Percentiles rank a stretch among this genome's conserved stretches.
Conservation (phyloP, 257 asterid species). For the Paulownia fortunei region DNA sequence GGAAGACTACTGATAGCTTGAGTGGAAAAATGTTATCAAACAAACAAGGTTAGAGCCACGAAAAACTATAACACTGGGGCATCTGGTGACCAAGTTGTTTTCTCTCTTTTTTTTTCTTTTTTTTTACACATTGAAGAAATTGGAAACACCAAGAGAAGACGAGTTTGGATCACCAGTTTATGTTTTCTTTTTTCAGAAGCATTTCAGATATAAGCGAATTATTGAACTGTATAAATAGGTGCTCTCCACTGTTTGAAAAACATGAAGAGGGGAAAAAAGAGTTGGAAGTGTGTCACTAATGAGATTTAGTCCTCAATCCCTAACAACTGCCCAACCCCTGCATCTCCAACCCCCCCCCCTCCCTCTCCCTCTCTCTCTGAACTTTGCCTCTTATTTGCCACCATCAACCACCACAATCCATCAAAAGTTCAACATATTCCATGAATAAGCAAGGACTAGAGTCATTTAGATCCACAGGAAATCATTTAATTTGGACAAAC, state of each 20-base stretch:
- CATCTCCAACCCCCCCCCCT: background rate
- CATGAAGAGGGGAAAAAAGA: background rate
- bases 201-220: background rate
- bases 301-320: slow-evolving; percentile 7
- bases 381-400: background rate
- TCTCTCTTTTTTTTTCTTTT: background rate
- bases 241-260: slow-evolving; percentile 1
- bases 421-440: background rate
- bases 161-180: background rate
- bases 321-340: background rate
- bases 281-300: background rate
- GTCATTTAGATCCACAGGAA: background rate
- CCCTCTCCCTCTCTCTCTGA: background rate
- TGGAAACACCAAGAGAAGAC: slow-evolving; percentile 14
- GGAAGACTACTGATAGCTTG: background rate
- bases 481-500: background rate
- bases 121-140: background rate
- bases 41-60: background rate
- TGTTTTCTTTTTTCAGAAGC: background rate
- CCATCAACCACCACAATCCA: no score
- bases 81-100: background rate
- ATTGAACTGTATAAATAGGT: background rate
- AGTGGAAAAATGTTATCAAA: slow-evolving; percentile 3
- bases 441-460: background rate
- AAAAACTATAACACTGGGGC: background rate